Conservation (phyloP, 2,329 filamentous ascomycete species). For the Aspergillus arachidicola region DNA sequence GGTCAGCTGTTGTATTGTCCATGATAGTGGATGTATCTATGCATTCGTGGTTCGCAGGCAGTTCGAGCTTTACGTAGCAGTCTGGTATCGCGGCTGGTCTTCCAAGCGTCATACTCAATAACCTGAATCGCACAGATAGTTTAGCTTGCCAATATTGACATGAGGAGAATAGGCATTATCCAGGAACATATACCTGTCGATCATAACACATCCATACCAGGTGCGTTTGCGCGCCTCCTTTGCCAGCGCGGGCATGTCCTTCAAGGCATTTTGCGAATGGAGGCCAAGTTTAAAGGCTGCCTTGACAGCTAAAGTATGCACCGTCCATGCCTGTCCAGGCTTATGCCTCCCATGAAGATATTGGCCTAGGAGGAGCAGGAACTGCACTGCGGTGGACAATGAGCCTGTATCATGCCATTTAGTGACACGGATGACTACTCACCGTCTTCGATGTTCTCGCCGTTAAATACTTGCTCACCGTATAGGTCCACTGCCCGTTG, state of each 20-base stretch:
- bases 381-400: not conserved
- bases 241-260: not conserved
- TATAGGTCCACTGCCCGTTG: not conserved
- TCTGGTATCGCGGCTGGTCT: conserved; percentile 52
- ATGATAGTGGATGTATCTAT: conserved; percentile 12
- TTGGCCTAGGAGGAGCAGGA: not conserved
- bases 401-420: not conserved
- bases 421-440: not conserved
- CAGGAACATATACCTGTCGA: conserved; percentile 44
- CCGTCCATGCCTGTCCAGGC: not conserved
- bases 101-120: conserved; percentile 56
- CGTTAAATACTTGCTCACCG: not conserved
- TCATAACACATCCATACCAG: conserved; percentile 54
- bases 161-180: fast-evolving
- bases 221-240: conserved; percentile 38
- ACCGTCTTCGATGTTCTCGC: not conserved
- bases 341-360: not conserved
- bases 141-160: not conserved
- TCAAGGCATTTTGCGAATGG: not conserved
- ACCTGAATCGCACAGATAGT: conserved; percentile 27
- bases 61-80: conserved; percentile 44
- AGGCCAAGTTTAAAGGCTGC: not conserved
- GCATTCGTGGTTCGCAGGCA: conserved; percentile 29
- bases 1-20: conserved; percentile 13
- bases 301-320: not conserved